Evolutionary conservation across 768 basidiomycete genomes (phyloP), one percentile per base, ranked within the genome.

Genomic region (Podaxis sp.): DNA sequence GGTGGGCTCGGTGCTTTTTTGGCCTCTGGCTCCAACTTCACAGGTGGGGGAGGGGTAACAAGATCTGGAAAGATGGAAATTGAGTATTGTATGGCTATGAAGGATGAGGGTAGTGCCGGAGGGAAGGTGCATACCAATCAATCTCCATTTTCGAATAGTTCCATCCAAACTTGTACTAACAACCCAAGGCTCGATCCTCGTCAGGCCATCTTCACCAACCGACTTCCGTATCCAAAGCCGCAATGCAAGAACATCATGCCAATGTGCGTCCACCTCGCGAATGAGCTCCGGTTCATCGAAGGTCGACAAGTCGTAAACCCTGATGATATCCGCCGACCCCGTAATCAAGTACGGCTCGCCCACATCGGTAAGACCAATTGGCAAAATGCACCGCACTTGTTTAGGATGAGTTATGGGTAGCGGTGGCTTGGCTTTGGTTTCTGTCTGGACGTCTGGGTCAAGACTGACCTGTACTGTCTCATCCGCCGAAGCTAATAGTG

Each of bases 111-210:
- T 46, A 46, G 44, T 2, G 44, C 3, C n/a, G n/a, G 41, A 56
- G 22, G n/a, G 30, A 33, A 28, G 36, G 51, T 26, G 68, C 75
- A 65, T 71, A 87, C 86, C 90, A 75, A 83, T 76, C 55, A 96
- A 75, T 69, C 79, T 84, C 96, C 96, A 99, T 70, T 86, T 87
- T 65, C 96, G 81, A 54, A 99, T 79, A 22, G 95, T 97, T 46
- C 88, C 86, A 72, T 99, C 96, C 62, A 99, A 75, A 70, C 94
- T 89, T 0, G 88, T 82, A 63, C 88, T 95, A 40, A 98, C 74
- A 46, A 98, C 80, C 89, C 91, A 95, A 20, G 88, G 86, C 67
- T 93, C 91, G 12, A 84, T 71, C 65, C 77, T 78, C n/a, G 77
- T 80, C 58, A 70, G 74, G 7, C 79, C 79, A 64, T 81, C 82